Conservation (phyloP, 148 eudicot genomes). For the Nyssa sinensis region DNA sequence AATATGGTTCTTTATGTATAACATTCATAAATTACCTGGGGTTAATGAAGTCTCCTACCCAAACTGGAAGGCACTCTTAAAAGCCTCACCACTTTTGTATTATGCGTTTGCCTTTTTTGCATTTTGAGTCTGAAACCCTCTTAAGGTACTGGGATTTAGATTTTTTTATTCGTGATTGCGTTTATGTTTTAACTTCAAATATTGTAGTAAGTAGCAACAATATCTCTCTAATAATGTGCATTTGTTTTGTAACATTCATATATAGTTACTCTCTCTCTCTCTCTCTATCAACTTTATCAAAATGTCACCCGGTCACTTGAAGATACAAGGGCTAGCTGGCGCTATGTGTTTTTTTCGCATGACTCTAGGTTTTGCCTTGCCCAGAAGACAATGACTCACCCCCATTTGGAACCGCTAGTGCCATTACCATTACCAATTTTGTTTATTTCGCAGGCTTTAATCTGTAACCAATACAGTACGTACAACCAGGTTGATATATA, state of each 20-base stretch:
- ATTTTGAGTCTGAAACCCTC: not conserved
- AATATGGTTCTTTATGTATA: not conserved
- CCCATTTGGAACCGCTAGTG: too few relatives aligned
- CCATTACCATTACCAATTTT: too few relatives aligned
- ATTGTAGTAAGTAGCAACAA: not conserved
- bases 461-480: too few relatives aligned
- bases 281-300: too few relatives aligned
- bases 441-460: too few relatives aligned
- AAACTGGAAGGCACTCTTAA: not conserved
- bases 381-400: too few relatives aligned
- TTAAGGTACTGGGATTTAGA: not conserved
- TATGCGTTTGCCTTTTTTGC: not conserved
- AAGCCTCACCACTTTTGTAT: not conserved
- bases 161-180: not conserved
- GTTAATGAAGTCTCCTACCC: not conserved
- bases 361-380: too few relatives aligned
- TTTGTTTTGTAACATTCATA: not conserved
- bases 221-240: not conserved
- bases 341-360: too few relatives aligned
- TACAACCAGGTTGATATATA: too few relatives aligned
- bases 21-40: not conserved
- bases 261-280: too few relatives aligned
- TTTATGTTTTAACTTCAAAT: slow-evolving; percentile 6
- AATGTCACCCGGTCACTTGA: too few relatives aligned
- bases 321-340: too few relatives aligned